A percentile compares a stretch with the other conserved stretches of the same genome.
Evolutionary conservation across 164 flowering plant genomes (phyloP).

Genomic region (Platanus orientalis): DNA sequence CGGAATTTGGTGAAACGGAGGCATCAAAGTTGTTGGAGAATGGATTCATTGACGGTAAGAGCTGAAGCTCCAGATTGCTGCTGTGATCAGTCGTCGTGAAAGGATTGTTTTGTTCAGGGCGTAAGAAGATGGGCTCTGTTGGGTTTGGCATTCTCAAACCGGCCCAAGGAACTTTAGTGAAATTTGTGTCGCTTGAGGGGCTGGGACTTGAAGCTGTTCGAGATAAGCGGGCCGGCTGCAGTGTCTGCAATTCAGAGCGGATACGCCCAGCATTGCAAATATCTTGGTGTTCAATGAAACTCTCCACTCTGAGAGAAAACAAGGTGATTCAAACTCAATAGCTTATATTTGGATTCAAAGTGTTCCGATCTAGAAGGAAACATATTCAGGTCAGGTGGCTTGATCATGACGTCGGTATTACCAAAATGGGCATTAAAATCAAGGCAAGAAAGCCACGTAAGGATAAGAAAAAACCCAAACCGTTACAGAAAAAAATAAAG

Average conservation of each 20-base stretch:
- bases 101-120: slow-evolving; percentile 28
- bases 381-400: neutral
- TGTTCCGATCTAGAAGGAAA: neutral
- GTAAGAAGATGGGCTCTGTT: too few relatives aligned
- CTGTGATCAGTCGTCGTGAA: too few relatives aligned
- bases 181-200: slow-evolving; percentile 75
- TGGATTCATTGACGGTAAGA: slow-evolving; percentile 34
- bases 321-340: neutral
- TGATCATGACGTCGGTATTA: too few relatives aligned
- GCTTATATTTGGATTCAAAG: neutral
- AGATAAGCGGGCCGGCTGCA: slow-evolving; percentile 52
- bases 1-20: slow-evolving; percentile 24
- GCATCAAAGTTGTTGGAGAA: too few relatives aligned
- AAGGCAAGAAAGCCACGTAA: neutral
- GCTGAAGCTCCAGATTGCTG: slow-evolving; percentile 83
- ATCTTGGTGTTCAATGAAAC: slow-evolving; percentile 96
- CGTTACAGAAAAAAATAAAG: neutral
- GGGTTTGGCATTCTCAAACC: slow-evolving; percentile 28
- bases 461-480: neutral
- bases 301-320: slow-evolving; percentile 64
- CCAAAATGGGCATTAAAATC: neutral
- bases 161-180: slow-evolving; percentile 44
- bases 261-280: slow-evolving; percentile 60
- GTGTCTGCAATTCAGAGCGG: slow-evolving; percentile 40
- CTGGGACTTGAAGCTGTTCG: slow-evolving; percentile 77